A percentile compares a stretch with the other conserved stretches of the same genome.
Evolutionary conservation across 1,139 yeast genomes (phyloP).

Genomic region (Yamadazyma songkhlaensis): DNA sequence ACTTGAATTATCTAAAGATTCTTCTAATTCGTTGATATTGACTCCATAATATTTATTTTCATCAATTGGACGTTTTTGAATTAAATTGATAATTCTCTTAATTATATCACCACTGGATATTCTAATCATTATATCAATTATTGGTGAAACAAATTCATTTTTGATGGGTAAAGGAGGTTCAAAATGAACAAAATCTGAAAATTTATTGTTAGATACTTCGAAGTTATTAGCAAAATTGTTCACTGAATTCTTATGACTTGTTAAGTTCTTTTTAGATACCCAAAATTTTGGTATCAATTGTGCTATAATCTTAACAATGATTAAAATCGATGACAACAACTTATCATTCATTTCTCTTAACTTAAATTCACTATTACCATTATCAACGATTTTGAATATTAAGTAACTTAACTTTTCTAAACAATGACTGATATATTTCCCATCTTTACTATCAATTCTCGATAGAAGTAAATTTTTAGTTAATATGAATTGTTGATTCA

Average conservation of each 20-base stretch:
- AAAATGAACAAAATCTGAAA: constrained; percentile 22
- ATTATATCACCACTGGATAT: constrained; percentile 23
- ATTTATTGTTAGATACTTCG: constrained; percentile 19
- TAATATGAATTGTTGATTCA: constrained; percentile 37
- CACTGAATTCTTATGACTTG: constrained; percentile 11
- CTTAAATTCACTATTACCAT: constrained; percentile 12
- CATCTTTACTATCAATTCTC: constrained; percentile 19
- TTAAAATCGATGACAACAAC: constrained; percentile 30
- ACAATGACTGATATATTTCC: constrained; percentile 17
- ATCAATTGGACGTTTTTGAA: constrained; percentile 18
- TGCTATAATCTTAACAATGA: constrained; percentile 31
- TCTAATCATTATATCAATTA: constrained; percentile 20
- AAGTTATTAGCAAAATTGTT: constrained; percentile 12
- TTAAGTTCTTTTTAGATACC: constrained; percentile 18
- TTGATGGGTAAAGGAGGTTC: constrained; percentile 20
- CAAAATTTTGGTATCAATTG: constrained; percentile 29
- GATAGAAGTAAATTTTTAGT: constrained; percentile 31
- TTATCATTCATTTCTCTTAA: constrained; percentile 33
- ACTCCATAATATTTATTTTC: constrained; percentile 10
- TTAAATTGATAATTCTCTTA: constrained; percentile 19
- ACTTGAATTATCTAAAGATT: background rate
- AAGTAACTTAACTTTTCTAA: constrained; percentile 20
- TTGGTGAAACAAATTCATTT: constrained; percentile 12
- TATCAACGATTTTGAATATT: constrained; percentile 4
- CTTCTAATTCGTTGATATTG: background rate